These are phyloP conservation scores for Epichloe gansuensis DNA, from an alignment of 2,329 filamentous ascomycete genomes.

Conservation along the genomic window DNA sequence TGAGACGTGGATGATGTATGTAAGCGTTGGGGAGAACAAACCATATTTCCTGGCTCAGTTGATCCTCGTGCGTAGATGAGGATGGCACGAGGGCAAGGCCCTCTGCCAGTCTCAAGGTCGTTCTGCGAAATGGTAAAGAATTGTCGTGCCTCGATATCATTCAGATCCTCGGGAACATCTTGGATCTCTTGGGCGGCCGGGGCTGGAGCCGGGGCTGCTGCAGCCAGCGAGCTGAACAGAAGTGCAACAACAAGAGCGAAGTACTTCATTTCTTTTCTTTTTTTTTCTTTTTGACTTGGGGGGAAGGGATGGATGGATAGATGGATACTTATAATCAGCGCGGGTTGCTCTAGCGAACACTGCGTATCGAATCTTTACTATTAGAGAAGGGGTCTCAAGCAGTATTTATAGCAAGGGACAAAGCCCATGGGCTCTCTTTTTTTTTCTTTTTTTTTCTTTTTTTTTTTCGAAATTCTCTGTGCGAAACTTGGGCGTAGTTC, in stretches of 20 bases:
- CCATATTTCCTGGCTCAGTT: slow-evolving; percentile 26
- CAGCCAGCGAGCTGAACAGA: slow-evolving; percentile 8
- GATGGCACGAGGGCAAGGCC: slow-evolving; percentile 23
- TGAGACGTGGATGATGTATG: too few relatives aligned
- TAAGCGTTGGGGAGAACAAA: slow-evolving; percentile 11
- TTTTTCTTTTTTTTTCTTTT: too few relatives aligned
- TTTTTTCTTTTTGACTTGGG: neutral
- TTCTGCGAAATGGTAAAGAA: slow-evolving; percentile 8
- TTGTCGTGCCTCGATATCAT: neutral
- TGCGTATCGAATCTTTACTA: too few relatives aligned
- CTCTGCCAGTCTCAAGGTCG: slow-evolving; percentile 17
- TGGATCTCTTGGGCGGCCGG: neutral
- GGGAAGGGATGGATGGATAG: too few relatives aligned
- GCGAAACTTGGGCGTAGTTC: too few relatives aligned
- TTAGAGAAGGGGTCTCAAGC: too few relatives aligned
- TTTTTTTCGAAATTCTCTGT: too few relatives aligned
- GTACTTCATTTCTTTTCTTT: slow-evolving; percentile 1
- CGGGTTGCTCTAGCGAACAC: too few relatives aligned
- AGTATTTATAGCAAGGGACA: too few relatives aligned
- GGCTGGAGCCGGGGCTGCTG: neutral
- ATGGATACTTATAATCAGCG: too few relatives aligned
- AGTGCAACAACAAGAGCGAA: slow-evolving; percentile 7
- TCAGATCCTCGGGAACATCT: neutral
- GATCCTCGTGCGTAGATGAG: slow-evolving; percentile 28
- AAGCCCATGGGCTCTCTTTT: too few relatives aligned